phyloP scores from a whole-genome alignment of 805 yeast species.

The Saccharomycopsis sp. region DNA sequence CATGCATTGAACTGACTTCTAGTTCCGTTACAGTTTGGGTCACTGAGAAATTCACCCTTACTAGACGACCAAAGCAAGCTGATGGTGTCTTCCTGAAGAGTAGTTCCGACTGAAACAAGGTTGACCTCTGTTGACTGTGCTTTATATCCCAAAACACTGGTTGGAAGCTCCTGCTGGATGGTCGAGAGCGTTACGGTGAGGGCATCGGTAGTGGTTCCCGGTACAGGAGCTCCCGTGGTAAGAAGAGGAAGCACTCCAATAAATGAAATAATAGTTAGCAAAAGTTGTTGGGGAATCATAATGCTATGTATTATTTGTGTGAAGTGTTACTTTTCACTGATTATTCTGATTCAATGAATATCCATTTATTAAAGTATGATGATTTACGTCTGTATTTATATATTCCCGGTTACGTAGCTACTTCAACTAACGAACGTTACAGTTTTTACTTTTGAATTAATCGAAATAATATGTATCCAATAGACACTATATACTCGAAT shows the following conservation, averaged over 20 bases:
- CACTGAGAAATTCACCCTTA: neutral
- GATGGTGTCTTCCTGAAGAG: neutral
- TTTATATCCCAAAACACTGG: neutral
- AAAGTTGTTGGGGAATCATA: neutral
- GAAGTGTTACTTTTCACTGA: too few species aligned
- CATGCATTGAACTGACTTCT: constrained; percentile 34
- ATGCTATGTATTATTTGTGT: neutral
- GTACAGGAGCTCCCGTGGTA: neutral
- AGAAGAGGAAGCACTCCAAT: neutral
- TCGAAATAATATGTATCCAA: too few species aligned
- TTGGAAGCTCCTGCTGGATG: neutral
- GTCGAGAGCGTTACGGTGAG: neutral
- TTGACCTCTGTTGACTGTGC: neutral
- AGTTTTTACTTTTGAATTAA: too few species aligned
- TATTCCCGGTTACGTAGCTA: too few species aligned
- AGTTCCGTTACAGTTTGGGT: neutral
- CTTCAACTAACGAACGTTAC: too few species aligned
- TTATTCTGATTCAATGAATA: too few species aligned
- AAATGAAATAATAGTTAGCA: neutral
- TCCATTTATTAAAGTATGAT: too few species aligned
- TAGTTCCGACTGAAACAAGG: neutral
- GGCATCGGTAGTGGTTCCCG: neutral
- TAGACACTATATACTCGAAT: too few species aligned
- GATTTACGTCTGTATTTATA: too few species aligned
- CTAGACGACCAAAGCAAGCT: neutral